phyloP scores from a whole-genome alignment of 192 early-diverging fungal genomes.

The Endogone sp. region DNA sequence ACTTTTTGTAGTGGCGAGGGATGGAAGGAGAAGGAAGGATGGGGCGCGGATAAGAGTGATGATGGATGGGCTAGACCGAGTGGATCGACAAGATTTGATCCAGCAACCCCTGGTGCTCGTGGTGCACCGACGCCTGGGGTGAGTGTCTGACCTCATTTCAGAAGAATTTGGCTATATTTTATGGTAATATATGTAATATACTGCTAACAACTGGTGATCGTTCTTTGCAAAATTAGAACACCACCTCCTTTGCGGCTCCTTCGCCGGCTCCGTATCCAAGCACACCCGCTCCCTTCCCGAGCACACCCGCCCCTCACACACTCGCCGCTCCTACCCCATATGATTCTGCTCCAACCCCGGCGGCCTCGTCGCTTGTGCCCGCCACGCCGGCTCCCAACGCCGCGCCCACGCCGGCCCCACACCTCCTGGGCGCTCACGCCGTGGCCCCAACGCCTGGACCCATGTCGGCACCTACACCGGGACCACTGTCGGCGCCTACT shows the following conservation, averaged over 20 bases:
- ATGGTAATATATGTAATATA: neutral
- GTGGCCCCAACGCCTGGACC: neutral
- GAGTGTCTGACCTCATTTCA: too few species aligned
- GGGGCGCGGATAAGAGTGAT: conserved; percentile 2
- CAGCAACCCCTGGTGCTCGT: conserved; percentile 33
- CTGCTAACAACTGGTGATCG: neutral
- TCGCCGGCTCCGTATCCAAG: conserved; percentile 41
- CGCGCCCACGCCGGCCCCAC: conserved; percentile 44
- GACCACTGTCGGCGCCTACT: neutral
- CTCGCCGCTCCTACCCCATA: conserved; percentile 42
- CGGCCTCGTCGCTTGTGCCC: conserved; percentile 36
- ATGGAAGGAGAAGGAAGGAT: conserved; percentile 12
- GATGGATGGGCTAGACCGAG: conserved; percentile 25
- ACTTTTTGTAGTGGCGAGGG: neutral
- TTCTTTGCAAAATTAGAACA: neutral
- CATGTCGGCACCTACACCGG: conserved; percentile 36
- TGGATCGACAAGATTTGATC: conserved; percentile 28
- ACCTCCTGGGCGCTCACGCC: conserved; percentile 1
- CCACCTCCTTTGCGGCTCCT: conserved; percentile 26
- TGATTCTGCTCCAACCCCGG: conserved; percentile 48
- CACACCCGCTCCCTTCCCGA: conserved; percentile 26
- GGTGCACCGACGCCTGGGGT: conserved; percentile 29
- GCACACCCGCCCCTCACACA: conserved; percentile 32
- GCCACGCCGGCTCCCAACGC: conserved; percentile 52
- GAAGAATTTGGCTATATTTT: too few species aligned